phyloP scores from a whole-genome alignment of 2,329 filamentous ascomycete genomes.

The Diaporthe sp. region DNA sequence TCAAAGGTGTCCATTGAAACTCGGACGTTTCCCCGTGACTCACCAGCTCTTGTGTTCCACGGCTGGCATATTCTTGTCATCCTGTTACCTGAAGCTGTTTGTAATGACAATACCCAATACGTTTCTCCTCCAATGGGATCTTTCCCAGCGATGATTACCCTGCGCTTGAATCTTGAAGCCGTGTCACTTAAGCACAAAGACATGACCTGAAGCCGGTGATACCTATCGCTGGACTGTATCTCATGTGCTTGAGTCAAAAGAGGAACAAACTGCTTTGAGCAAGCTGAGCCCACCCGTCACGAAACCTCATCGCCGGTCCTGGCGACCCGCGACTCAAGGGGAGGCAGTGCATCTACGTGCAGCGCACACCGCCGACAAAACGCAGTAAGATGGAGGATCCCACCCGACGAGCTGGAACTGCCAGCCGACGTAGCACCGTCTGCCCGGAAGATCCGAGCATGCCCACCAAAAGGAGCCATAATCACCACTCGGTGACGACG shows the following conservation, averaged over 20 bases:
- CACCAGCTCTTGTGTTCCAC: neutral
- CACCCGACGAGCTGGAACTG: neutral
- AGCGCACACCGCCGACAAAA: neutral
- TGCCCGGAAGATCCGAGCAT: neutral
- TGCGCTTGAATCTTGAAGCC: neutral
- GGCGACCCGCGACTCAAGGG: neutral
- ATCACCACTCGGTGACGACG: neutral
- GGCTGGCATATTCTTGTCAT: neutral
- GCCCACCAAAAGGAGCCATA: neutral
- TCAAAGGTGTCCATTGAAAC: neutral
- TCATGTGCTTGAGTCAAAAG: neutral
- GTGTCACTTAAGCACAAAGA: neutral
- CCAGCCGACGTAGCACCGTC: neutral
- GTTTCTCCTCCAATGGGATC: neutral
- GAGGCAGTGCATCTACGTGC: slow-evolving; percentile 14
- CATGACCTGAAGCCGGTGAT: neutral
- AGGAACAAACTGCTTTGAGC: neutral
- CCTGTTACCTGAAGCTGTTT: neutral
- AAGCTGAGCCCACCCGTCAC: neutral
- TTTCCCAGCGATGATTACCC: neutral
- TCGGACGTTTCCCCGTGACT: too few species aligned
- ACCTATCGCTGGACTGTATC: neutral
- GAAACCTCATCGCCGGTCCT: neutral
- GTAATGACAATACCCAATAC: neutral
- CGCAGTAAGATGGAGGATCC: neutral